These are phyloP conservation scores for Aspergillus sp. DNA, from an alignment of 2,329 filamentous ascomycete genomes.

Conservation along the genomic window DNA sequence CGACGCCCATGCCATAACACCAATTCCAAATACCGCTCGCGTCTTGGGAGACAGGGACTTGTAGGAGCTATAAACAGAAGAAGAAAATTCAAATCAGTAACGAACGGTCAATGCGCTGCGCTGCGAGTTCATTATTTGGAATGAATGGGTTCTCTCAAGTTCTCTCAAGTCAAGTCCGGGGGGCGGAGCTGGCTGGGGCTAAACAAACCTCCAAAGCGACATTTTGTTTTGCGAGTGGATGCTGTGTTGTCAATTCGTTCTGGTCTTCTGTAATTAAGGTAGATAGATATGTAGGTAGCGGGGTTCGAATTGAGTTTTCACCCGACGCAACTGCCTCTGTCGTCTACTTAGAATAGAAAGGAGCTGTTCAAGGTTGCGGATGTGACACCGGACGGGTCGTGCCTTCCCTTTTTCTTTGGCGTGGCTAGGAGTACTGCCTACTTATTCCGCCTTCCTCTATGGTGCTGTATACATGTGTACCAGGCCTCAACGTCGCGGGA, in stretches of 20 bases:
- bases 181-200: neutral
- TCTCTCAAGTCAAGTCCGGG: no score
- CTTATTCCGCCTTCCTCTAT: slow-evolving; percentile 1
- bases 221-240: slow-evolving; percentile 17
- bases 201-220: slow-evolving; percentile 41
- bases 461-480: neutral
- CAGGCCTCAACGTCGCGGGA: neutral
- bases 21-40: slow-evolving; percentile 69
- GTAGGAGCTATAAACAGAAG: slow-evolving; percentile 58
- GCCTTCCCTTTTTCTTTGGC: neutral
- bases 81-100: no score
- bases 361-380: neutral
- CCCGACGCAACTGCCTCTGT: no score
- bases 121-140: no score
- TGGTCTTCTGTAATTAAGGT: no score
- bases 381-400: neutral
- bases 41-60: slow-evolving; percentile 69
- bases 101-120: neutral
- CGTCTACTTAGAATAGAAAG: neutral
- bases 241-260: no score
- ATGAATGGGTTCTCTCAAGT: no score
- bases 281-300: no score
- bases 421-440: neutral
- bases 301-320: no score
- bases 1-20: slow-evolving; percentile 73